Evolutionary conservation across 352 stramenopile species (phyloP), one percentile per base, ranked within the genome.

Genomic region (Blastocystis sp.): DNA sequence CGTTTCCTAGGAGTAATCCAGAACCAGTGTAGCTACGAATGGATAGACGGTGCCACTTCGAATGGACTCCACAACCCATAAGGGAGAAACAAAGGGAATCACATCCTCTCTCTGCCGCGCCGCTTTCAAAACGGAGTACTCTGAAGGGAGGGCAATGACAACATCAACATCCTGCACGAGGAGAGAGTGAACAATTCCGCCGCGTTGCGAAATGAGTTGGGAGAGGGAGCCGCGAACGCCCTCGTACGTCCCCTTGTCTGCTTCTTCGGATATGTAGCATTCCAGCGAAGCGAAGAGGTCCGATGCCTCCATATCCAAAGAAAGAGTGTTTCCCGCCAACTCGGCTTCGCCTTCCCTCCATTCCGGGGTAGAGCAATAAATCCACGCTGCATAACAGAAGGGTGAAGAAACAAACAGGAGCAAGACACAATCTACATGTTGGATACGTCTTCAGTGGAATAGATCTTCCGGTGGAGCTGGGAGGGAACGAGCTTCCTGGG

Each of bases 401-500:
- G 28, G 28, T 52, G 1, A 6, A 45, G 24, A 62, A 81, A 64
- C 71, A 81, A 59, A 77, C 28, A 59, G 6, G 6, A 77, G n/a
- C 34, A 24, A 65, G 17, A 52, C 43, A 66, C 21, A 42, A 61
- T 4, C 42, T 61, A 77, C n/a, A 34, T 43, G n/a, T 59, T 77
- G 9, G n/a, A 17, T 34, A 81, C 38, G 60, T 81, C 71, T 66
- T 81, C 71, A 54, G 71, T 81, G n/a, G 71, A 62, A 66, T 65
- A 40, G 17, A 81, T 65, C 14, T 68, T 81, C n/a, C 54, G 71
- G 3, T 52, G 59, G 59, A 81, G 28, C 34, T 81, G 71, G 24
- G 42, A 65, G 7, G 71, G 71, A 38, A 71, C 64, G 34, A 71
- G 38, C 64, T 71, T 71, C 38, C 45, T 24, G 19, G 64, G 45